Evolutionary conservation across 164 flowering plant genomes (phyloP).

Genomic region (Stephania cephalantha): DNA sequence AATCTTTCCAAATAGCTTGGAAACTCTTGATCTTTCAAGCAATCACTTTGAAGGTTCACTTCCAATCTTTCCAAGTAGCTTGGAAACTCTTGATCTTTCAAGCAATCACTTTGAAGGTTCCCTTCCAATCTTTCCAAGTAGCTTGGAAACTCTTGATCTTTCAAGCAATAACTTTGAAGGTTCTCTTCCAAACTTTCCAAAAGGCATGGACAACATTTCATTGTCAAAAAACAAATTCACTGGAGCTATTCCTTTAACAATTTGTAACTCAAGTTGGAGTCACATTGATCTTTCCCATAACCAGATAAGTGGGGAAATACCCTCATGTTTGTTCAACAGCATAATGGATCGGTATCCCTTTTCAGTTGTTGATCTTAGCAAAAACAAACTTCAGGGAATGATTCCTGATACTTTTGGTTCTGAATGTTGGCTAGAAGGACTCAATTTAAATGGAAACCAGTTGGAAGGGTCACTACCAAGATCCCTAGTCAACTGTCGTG

Average conservation of each 20-base stretch:
- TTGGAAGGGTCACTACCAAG: constrained; percentile 44
- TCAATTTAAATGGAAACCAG: constrained; percentile 37
- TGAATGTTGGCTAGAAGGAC: too few relatives aligned
- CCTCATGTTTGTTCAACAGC: constrained; percentile 28
- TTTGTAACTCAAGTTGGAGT: constrained; percentile 35
- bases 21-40: too few relatives aligned
- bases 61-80: too few relatives aligned
- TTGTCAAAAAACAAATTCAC: constrained; percentile 21
- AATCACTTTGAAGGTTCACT: too few relatives aligned
- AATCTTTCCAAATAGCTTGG: too few relatives aligned
- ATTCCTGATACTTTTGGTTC: constrained; percentile 29
- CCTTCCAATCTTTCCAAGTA: too few relatives aligned
- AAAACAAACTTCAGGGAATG: constrained; percentile 33
- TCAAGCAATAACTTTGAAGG: too few relatives aligned
- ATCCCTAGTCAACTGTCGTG: constrained; percentile 40
- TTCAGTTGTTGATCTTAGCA: constrained; percentile 32
- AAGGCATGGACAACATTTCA: constrained; percentile 23
- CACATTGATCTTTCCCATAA: constrained; percentile 53
- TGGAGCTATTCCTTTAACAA: constrained; percentile 27
- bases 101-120: too few relatives aligned
- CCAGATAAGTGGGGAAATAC: constrained; percentile 34
- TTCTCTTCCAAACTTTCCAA: constrained; percentile 26
- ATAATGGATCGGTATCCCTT: too few relatives aligned
- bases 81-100: too few relatives aligned
- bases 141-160: too few relatives aligned